These are phyloP conservation scores for Fistulifera pelliculosa DNA, from an alignment of 108 stramenopile genomes.

Conservation along the genomic window DNA sequence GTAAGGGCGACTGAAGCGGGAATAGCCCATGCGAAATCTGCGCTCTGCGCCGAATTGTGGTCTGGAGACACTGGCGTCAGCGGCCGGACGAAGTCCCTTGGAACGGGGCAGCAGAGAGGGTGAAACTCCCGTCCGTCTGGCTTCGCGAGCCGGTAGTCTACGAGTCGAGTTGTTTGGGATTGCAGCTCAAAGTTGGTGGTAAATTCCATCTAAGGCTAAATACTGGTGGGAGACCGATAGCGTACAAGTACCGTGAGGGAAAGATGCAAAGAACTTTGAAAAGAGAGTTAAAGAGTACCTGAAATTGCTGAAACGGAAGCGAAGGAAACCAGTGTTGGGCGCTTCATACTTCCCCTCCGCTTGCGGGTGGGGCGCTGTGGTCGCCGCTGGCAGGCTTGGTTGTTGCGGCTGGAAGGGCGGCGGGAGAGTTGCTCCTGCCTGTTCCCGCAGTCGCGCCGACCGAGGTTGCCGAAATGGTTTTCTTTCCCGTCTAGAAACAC, in stretches of 20 bases:
- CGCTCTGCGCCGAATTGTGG: slow-evolving; percentile 74
- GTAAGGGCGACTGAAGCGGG: slow-evolving; percentile 96
- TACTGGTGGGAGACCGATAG: slow-evolving; percentile 93
- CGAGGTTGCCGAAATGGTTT: slow-evolving; percentile 66
- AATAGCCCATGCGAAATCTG: slow-evolving; percentile 85
- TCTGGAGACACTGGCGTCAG: slow-evolving; percentile 59
- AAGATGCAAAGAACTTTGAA: slow-evolving; percentile 96
- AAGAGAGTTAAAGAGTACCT: slow-evolving; percentile 98
- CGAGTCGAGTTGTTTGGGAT: slow-evolving; percentile 95
- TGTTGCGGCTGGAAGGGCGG: slow-evolving; percentile 12
- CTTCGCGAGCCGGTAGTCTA: slow-evolving; percentile 54
- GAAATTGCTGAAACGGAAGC: slow-evolving; percentile 96
- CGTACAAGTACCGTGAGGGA: slow-evolving; percentile 93
- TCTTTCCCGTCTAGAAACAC: slow-evolving; percentile 57
- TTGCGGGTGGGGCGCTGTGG: slow-evolving; percentile 61
- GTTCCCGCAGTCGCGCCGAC: slow-evolving; percentile 29
- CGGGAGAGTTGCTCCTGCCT: slow-evolving; percentile 6
- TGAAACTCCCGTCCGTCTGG: slow-evolving; percentile 89
- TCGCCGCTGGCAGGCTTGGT: slow-evolving; percentile 43
- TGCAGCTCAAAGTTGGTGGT: slow-evolving; percentile 93
- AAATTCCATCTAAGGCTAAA: slow-evolving; percentile 96
- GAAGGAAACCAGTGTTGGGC: slow-evolving; percentile 84
- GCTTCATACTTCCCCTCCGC: slow-evolving; percentile 47
- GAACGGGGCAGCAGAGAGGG: slow-evolving; percentile 88
- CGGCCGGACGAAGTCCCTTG: slow-evolving; percentile 81